phyloP scores from a whole-genome alignment of 345 rosid genomes.

The Eucalyptus lansdowneana region DNA sequence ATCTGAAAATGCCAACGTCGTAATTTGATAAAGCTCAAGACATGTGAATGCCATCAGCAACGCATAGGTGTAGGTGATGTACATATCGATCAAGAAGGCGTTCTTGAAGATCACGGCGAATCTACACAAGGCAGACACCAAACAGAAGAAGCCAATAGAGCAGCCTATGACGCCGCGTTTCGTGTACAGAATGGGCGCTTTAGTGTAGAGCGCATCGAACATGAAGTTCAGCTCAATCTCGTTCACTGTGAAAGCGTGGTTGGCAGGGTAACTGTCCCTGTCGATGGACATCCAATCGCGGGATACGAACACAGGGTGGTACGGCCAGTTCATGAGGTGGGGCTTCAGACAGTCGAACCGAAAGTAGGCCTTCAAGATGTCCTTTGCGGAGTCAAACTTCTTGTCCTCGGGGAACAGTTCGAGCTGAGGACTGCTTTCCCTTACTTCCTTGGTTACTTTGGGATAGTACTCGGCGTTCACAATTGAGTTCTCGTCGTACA shows the following conservation, averaged over 20 bases:
- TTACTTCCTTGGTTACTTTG: background rate
- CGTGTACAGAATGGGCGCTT: constrained; percentile 3
- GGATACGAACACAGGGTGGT: background rate
- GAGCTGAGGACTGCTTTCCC: background rate
- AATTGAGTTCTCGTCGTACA: background rate
- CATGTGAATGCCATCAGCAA: background rate
- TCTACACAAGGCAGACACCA: background rate
- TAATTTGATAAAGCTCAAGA: background rate
- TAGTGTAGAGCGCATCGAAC: constrained; percentile 20
- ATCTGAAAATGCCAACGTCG: background rate
- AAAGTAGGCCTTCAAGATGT: background rate
- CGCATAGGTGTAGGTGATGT: constrained; percentile 8
- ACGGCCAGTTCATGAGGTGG: background rate
- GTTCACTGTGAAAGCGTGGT: constrained; percentile 1
- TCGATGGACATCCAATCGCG: background rate
- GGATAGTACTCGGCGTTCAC: background rate
- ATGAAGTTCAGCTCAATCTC: constrained; percentile 27
- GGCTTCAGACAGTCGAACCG: background rate
- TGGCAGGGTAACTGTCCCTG: background rate
- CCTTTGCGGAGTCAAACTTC: background rate
- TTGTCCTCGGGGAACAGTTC: background rate
- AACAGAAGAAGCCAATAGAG: background rate
- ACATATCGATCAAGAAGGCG: background rate
- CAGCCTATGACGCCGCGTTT: background rate
- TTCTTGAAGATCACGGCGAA: background rate